A percentile compares a stretch with the other conserved stretches of the same genome.
These are phyloP conservation scores for Jackrogersella multiformis DNA, from an alignment of 495 filamentous ascomycete genomes.

Conservation along the genomic window DNA sequence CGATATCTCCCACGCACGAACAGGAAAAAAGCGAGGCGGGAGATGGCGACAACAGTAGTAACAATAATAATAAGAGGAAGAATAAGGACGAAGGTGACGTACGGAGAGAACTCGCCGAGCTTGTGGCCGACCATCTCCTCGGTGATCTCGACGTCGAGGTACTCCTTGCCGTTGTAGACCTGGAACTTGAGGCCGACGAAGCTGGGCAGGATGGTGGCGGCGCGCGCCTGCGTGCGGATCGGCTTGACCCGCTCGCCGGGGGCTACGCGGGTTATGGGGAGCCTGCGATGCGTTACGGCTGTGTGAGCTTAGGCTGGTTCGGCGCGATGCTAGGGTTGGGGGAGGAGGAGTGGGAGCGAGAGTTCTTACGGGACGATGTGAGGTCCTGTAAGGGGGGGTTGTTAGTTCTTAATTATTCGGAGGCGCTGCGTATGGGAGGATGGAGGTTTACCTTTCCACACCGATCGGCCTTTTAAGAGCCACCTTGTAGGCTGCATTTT, in stretches of 20 bases:
- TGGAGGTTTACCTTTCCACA: constrained; percentile 63
- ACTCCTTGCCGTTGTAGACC: constrained; percentile 94
- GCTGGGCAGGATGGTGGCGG: constrained; percentile 93
- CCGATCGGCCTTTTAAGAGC: constrained; percentile 61
- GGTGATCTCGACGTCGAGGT: constrained; percentile 86
- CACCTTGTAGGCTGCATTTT: constrained; percentile 64
- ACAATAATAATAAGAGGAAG: no score
- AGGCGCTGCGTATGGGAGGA: neutral
- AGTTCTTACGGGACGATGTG: constrained; percentile 78
- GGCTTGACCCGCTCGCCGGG: constrained; percentile 71
- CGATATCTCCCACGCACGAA: no score
- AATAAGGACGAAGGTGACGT: constrained; percentile 54
- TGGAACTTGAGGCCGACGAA: constrained; percentile 95
- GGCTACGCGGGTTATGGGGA: constrained; percentile 69
- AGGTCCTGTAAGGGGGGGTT: constrained; percentile 63
- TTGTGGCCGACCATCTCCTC: constrained; percentile 99
- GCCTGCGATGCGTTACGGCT: constrained; percentile 48
- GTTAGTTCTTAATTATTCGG: constrained; percentile 28
- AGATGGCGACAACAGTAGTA: no score
- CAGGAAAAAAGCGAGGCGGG: no score
- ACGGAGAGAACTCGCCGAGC: constrained; percentile 93
- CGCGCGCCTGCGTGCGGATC: constrained; percentile 87
- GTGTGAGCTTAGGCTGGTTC: constrained; percentile 13
- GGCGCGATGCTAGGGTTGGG: neutral
- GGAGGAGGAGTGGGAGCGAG: no score